These are phyloP conservation scores for Zasmidium angulare DNA, from an alignment of 2,329 filamentous ascomycete genomes.

Conservation along the genomic window DNA sequence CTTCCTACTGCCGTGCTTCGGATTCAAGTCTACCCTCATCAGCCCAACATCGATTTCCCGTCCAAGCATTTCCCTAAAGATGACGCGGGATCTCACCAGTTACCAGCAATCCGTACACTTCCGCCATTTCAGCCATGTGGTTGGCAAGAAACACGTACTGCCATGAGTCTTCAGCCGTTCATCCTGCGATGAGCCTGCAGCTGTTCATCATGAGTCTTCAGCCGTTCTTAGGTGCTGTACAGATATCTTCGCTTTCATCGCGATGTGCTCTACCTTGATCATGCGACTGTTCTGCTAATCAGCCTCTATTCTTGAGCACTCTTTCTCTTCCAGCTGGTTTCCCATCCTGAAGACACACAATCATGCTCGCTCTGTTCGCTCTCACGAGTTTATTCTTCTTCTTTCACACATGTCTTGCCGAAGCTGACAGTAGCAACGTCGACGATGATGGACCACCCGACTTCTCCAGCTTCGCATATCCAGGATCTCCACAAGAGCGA, in stretches of 20 bases:
- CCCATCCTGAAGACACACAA: background rate
- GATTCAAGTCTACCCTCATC: background rate
- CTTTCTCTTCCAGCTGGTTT: background rate
- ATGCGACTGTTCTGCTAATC: background rate
- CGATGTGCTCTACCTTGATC: background rate
- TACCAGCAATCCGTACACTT: background rate
- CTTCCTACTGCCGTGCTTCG: background rate
- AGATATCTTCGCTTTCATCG: too few relatives aligned
- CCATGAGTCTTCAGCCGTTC: background rate
- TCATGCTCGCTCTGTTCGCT: background rate
- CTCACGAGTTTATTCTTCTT: background rate
- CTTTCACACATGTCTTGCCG: background rate
- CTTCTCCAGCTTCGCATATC: slow-evolving; percentile 16
- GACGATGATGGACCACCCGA: slow-evolving; percentile 9
- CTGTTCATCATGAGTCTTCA: background rate
- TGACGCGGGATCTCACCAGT: background rate
- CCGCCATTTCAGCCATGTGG: background rate
- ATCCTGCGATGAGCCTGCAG: background rate
- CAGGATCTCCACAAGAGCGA: slow-evolving; percentile 7
- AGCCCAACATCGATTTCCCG: background rate
- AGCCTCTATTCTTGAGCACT: background rate
- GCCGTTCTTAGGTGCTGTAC: background rate
- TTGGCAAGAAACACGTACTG: background rate
- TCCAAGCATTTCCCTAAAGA: background rate
- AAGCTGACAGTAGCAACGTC: background rate